Conservation (phyloP, 164 flowering plant genomes). For the Vitis labrusca region DNA sequence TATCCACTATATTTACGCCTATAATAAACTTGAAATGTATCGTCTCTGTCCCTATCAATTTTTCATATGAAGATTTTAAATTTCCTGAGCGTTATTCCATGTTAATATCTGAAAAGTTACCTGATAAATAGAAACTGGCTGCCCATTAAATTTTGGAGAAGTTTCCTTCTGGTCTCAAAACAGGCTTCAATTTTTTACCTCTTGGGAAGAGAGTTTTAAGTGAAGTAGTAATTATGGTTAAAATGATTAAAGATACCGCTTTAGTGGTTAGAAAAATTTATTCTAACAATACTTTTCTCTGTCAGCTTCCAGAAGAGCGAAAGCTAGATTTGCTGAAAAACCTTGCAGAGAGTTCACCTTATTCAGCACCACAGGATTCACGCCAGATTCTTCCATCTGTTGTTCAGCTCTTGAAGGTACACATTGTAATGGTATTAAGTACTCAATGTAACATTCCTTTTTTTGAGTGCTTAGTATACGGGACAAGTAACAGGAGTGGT, state of each 20-base stretch:
- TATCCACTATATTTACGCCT: no score
- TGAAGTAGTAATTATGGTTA: not conserved
- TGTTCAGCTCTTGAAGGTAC: conserved; percentile 84
- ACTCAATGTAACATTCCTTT: not conserved
- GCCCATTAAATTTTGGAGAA: not conserved
- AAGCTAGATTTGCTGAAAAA: conserved; percentile 83
- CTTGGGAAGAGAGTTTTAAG: not conserved
- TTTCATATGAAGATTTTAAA: no score
- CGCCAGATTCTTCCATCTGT: conserved; percentile 87
- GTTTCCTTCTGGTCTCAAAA: not conserved
- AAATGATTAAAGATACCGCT: no score
- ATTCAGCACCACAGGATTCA: conserved; percentile 82
- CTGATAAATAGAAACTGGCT: not conserved
- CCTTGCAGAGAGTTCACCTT: conserved; percentile 91
- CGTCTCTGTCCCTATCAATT: no score
- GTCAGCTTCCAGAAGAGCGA: conserved; percentile 88
- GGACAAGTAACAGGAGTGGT: no score
- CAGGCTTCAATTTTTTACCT: not conserved
- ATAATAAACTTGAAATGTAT: no score
- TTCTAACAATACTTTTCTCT: conserved; percentile 15
- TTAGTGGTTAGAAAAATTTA: not conserved
- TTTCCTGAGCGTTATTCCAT: no score
- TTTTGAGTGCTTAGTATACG: not conserved
- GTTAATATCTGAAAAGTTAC: no score
- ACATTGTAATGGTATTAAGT: not conserved